Percentiles rank a stretch among this genome's conserved stretches.
phyloP scores from a whole-genome alignment of 805 yeast genomes.

The Yamadazyma kitorensis region DNA sequence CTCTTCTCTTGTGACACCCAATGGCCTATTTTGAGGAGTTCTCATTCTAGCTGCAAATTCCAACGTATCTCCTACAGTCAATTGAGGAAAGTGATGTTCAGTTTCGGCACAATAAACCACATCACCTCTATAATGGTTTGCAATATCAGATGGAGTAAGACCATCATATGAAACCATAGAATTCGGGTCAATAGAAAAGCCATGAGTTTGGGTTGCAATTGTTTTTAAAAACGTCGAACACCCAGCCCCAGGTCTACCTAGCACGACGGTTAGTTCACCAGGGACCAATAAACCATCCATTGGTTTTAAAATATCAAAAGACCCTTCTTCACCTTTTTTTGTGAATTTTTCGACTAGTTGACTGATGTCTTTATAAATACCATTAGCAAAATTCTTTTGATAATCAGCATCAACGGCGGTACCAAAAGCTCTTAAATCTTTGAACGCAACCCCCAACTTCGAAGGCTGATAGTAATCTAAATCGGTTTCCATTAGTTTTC shows the following conservation, averaged over 20 bases:
- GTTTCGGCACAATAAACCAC: conserved; percentile 49
- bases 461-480: conserved; percentile 64
- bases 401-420: conserved; percentile 66
- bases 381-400: conserved; percentile 56
- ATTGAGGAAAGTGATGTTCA: conserved; percentile 55
- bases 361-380: conserved; percentile 22
- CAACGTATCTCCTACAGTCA: conserved; percentile 55
- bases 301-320: conserved; percentile 21
- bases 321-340: conserved; percentile 17
- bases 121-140: conserved; percentile 33
- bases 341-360: conserved; percentile 17
- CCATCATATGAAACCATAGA: conserved; percentile 36
- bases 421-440: conserved; percentile 59
- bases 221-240: conserved; percentile 41
- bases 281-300: conserved; percentile 26
- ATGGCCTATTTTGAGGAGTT: conserved; percentile 40
- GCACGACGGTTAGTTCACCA: conserved; percentile 39
- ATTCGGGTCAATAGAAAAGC: conserved; percentile 31
- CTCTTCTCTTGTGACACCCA: conserved; percentile 29
- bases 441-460: conserved; percentile 57
- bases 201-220: conserved; percentile 36
- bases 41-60: conserved; percentile 54
- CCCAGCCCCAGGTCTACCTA: conserved; percentile 43
- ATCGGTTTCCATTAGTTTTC: conserved; percentile 50
- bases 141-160: conserved; percentile 26